Evolutionary conservation across 1,139 yeast species (phyloP).

Genomic region (Yamadazyma triangularis): DNA sequence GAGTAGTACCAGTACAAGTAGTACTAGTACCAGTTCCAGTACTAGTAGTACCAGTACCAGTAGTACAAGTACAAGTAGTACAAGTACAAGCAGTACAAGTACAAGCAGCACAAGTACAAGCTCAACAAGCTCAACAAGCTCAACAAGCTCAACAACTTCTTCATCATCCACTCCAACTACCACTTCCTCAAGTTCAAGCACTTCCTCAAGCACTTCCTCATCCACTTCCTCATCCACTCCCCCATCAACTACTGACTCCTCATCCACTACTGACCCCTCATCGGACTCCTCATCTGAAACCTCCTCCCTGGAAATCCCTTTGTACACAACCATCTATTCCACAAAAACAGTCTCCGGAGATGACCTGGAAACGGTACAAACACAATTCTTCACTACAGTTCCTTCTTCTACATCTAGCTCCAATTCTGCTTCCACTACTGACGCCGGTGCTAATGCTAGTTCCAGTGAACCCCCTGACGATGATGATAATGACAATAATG

Average conservation of each 20-base stretch:
- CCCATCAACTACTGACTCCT: constrained; percentile 6
- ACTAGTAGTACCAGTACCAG: constrained; percentile 1
- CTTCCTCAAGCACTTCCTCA: constrained; percentile 6
- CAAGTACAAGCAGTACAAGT: too few relatives aligned
- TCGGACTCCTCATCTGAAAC: too few relatives aligned
- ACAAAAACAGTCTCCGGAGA: constrained; percentile 23
- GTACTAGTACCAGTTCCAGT: constrained; percentile 1
- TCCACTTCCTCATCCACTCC: constrained; percentile 7
- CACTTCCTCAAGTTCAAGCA: constrained; percentile 1
- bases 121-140: too few relatives aligned
- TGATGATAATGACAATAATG: not conserved
- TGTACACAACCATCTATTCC: constrained; percentile 15
- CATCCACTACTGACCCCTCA: not conserved
- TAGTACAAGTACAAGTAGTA: not conserved
- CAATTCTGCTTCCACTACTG: too few relatives aligned
- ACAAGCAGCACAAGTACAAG: too few relatives aligned
- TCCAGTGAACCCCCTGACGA: constrained; percentile 1
- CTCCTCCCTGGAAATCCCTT: too few relatives aligned
- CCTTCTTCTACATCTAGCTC: too few relatives aligned
- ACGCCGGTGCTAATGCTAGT: constrained; percentile 3
- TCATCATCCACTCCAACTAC: not conserved
- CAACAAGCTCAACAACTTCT: too few relatives aligned
- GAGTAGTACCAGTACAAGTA: constrained; percentile 1
- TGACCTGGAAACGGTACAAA: constrained; percentile 17
- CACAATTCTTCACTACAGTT: constrained; percentile 16